Conservation (phyloP, 2,329 filamentous ascomycete species). For the Diaporthe aspalathi region DNA sequence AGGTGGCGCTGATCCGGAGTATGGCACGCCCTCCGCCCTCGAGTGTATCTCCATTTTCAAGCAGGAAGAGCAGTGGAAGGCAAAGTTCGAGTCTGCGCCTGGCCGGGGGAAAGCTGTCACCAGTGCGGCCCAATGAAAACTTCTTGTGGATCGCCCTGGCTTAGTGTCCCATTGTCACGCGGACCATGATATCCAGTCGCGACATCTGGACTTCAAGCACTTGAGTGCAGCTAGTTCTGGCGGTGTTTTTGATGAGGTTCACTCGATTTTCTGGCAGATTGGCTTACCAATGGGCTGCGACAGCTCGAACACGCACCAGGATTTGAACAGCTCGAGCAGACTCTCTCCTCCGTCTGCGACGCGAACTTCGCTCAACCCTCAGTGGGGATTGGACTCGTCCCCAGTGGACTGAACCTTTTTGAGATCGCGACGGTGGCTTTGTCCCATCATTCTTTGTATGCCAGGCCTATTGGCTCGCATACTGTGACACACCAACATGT, state of each 20-base stretch:
- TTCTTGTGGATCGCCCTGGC: too few relatives aligned
- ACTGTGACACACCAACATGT: background rate
- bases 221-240: background rate
- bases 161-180: too few relatives aligned
- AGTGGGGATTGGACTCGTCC: background rate
- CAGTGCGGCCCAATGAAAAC: background rate
- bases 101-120: slow-evolving; percentile 58
- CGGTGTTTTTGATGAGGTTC: background rate
- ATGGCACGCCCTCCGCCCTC: slow-evolving; percentile 61
- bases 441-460: slow-evolving; percentile 8
- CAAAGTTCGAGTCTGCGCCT: slow-evolving; percentile 60
- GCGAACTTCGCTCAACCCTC: too few relatives aligned
- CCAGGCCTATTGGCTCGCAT: background rate
- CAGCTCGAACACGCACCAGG: background rate
- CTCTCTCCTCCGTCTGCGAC: background rate
- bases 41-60: slow-evolving; percentile 64
- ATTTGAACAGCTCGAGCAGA: background rate
- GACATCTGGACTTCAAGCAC: too few relatives aligned
- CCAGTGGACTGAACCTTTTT: background rate
- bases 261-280: background rate
- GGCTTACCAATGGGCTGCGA: background rate
- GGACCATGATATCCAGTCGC: too few relatives aligned
- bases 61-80: slow-evolving; percentile 62
- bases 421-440: background rate
- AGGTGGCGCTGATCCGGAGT: slow-evolving; percentile 65